Evolutionary conservation across 169 alveolate genomes (phyloP).

Genomic region (Cytauxzoon felis): DNA sequence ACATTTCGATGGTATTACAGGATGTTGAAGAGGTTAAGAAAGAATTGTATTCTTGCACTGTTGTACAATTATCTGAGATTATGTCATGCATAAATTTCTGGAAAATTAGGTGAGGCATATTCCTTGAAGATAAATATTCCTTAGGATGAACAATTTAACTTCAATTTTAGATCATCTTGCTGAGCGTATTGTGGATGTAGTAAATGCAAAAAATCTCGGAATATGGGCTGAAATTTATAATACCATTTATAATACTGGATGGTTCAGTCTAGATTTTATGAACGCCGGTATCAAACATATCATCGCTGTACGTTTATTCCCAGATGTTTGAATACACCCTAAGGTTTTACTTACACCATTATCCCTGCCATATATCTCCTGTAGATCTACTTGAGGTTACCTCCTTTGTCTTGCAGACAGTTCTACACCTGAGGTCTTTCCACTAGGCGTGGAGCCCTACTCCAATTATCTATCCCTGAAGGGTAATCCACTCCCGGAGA

Average conservation of each 20-base stretch:
- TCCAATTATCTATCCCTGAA: too few species aligned
- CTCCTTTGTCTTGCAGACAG: too few species aligned
- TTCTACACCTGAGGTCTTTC: too few species aligned
- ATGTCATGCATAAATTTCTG: slow-evolving; percentile 28
- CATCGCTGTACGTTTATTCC: slow-evolving; percentile 10
- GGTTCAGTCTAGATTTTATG: slow-evolving; percentile 53
- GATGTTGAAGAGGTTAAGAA: slow-evolving; percentile 6
- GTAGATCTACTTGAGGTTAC: too few species aligned
- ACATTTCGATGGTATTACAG: slow-evolving; percentile 22
- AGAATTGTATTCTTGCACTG: slow-evolving; percentile 14
- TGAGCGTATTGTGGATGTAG: slow-evolving; percentile 35
- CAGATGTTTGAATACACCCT: too few species aligned
- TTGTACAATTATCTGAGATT: slow-evolving; percentile 3
- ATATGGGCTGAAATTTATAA: slow-evolving; percentile 59
- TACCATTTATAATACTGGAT: slow-evolving; percentile 37
- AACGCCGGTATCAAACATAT: slow-evolving; percentile 46
- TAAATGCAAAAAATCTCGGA: slow-evolving; percentile 43
- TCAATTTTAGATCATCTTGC: slow-evolving; percentile 17
- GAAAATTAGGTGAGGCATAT: slow-evolving; percentile 12
- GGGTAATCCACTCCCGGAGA: too few species aligned
- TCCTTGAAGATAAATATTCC: too few species aligned
- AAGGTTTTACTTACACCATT: too few species aligned
- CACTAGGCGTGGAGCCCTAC: too few species aligned
- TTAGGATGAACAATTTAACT: slow-evolving; percentile 28
- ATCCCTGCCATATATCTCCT: too few species aligned